These are phyloP conservation scores for Phycomyces nitens DNA, from an alignment of 192 early-diverging fungal genomes.

Conservation along the genomic window DNA sequence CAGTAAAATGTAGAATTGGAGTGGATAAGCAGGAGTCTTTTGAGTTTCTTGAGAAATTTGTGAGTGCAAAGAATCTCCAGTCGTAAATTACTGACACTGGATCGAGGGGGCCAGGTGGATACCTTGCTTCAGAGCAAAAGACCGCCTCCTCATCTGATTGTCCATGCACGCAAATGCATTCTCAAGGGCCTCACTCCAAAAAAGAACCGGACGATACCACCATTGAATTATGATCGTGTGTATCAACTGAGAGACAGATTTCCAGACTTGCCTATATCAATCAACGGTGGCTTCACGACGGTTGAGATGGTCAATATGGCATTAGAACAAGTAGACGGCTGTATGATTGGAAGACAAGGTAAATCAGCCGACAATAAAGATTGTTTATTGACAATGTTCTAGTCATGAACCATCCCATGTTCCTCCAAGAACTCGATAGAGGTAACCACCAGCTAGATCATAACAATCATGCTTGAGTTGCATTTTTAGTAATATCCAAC, in stretches of 20 bases:
- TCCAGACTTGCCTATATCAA: conserved; percentile 49
- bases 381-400: not conserved
- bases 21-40: conserved; percentile 66
- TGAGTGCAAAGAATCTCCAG: conserved; percentile 14
- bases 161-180: conserved; percentile 70
- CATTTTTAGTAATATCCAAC: not conserved
- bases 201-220: conserved; percentile 65
- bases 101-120: conserved; percentile 12
- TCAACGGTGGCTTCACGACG: conserved; percentile 68
- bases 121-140: conserved; percentile 17
- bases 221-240: conserved; percentile 59
- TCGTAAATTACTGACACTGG: not conserved
- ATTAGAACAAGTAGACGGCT: conserved; percentile 51
- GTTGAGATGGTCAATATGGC: conserved; percentile 44
- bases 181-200: conserved; percentile 62
- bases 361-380: not conserved
- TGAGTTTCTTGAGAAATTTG: conserved; percentile 54
- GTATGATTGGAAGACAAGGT: conserved; percentile 72
- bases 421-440: conserved; percentile 56
- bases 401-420: conserved; percentile 67
- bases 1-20: conserved; percentile 75
- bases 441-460: conserved; percentile 21
- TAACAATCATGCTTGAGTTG: not conserved
- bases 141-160: conserved; percentile 49
- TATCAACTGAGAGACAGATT: conserved; percentile 49